These are phyloP conservation scores for Backusella macrospora DNA, from an alignment of 192 early-diverging fungal species.

Conservation along the genomic window DNA sequence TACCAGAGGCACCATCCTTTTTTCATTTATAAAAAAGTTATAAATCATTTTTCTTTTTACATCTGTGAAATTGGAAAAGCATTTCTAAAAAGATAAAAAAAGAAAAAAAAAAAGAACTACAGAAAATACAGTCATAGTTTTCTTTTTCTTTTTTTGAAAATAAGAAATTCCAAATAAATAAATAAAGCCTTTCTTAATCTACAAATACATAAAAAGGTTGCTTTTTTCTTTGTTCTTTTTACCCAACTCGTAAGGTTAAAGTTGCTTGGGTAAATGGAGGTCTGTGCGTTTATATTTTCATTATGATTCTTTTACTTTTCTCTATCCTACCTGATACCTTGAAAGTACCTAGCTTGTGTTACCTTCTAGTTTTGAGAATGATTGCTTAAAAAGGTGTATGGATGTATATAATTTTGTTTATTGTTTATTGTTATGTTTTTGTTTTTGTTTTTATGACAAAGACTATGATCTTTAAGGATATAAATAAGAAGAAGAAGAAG, in stretches of 20 bases:
- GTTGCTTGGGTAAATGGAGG: background rate
- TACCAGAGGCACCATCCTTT: background rate
- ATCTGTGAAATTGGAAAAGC: background rate
- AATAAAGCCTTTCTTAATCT: background rate
- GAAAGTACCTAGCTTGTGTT: background rate
- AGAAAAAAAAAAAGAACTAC: too few species aligned
- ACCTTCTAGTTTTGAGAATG: slow-evolving; percentile 8
- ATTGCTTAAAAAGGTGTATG: background rate
- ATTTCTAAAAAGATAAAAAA: background rate
- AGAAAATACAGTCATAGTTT: background rate
- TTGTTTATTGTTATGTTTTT: background rate
- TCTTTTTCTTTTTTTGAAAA: background rate
- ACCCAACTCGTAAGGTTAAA: background rate
- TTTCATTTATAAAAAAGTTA: slow-evolving; percentile 5
- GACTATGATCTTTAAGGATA: background rate
- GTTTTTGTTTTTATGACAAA: background rate
- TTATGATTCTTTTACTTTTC: background rate
- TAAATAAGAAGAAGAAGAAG: too few species aligned
- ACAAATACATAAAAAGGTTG: background rate
- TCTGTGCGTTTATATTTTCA: slow-evolving; percentile 5
- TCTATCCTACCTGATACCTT: background rate
- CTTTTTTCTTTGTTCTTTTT: background rate
- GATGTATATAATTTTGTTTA: background rate
- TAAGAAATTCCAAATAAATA: background rate
- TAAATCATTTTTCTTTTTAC: slow-evolving; percentile 3